Evolutionary conservation across 2,329 filamentous ascomycete genomes (phyloP).

Genomic region (Colletotrichum kahawae): DNA sequence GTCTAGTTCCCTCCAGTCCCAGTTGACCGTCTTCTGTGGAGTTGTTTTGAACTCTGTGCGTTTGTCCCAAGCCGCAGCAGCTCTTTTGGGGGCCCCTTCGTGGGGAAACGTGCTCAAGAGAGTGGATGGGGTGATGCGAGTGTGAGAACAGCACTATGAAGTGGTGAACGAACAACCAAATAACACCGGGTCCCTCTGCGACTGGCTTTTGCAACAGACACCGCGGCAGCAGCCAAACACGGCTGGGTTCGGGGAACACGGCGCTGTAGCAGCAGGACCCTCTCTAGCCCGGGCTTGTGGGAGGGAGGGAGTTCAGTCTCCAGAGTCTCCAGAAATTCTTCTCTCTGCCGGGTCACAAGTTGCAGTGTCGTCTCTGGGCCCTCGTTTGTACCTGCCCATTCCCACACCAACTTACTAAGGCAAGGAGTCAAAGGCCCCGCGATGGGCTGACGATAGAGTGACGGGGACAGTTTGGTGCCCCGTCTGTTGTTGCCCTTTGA

Average conservation of each 20-base stretch:
- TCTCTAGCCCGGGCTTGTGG: background rate
- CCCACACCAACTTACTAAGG: background rate
- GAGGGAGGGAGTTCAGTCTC: background rate
- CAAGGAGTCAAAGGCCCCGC: background rate
- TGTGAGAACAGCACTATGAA: background rate
- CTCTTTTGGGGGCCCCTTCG: background rate
- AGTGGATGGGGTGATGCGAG: conserved; percentile 21
- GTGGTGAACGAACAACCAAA: background rate
- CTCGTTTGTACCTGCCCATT: background rate
- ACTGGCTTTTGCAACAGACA: background rate
- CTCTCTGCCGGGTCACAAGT: background rate
- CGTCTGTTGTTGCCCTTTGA: background rate
- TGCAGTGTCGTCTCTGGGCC: background rate
- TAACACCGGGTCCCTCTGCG: background rate
- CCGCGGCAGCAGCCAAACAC: background rate
- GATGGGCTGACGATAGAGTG: background rate
- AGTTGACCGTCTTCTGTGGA: background rate
- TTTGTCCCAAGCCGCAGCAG: background rate
- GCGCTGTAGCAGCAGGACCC: background rate
- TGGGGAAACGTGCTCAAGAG: conserved; percentile 20
- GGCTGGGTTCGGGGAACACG: background rate
- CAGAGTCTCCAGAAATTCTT: background rate
- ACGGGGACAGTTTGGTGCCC: background rate
- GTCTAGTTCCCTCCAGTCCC: background rate
- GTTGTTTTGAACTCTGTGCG: conserved; percentile 15